These are phyloP conservation scores for Carpinus viminea DNA, from an alignment of 306 rosid genomes.

Conservation along the genomic window DNA sequence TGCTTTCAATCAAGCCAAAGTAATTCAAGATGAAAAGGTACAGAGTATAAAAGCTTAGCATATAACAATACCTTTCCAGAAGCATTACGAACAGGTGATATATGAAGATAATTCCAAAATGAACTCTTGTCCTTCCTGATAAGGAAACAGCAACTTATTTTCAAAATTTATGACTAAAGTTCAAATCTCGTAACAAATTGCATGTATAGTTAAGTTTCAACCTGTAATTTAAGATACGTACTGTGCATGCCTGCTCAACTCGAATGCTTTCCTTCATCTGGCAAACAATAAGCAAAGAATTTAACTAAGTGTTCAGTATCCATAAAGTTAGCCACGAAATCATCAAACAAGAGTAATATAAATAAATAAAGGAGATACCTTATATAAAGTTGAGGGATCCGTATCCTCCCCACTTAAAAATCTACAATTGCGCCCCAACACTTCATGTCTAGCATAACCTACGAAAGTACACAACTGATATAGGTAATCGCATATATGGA, in stretches of 20 bases:
- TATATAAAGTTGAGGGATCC: slow-evolving; percentile 53
- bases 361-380: slow-evolving; percentile 39
- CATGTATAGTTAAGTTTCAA: slow-evolving; percentile 45
- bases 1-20: slow-evolving; percentile 1
- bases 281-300: slow-evolving; percentile 27
- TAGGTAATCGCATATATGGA: slow-evolving; percentile 9
- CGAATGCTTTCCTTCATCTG: slow-evolving; percentile 82
- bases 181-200: slow-evolving; percentile 26
- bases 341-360: slow-evolving; percentile 8
- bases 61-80: slow-evolving; percentile 76
- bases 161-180: slow-evolving; percentile 29
- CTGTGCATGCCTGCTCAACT: slow-evolving; percentile 75
- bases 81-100: slow-evolving; percentile 84
- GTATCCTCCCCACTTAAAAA: slow-evolving; percentile 75
- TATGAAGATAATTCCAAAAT: slow-evolving; percentile 92
- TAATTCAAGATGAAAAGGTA: slow-evolving; percentile 10
- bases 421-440: slow-evolving; percentile 83
- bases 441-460: slow-evolving; percentile 85
- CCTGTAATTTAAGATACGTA: slow-evolving; percentile 98
- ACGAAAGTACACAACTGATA: slow-evolving; percentile 22
- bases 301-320: slow-evolving; percentile 16
- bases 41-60: slow-evolving; percentile 11
- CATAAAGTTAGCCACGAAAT: slow-evolving; percentile 23
- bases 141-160: slow-evolving; percentile 27
- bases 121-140: slow-evolving; percentile 84